phyloP scores from a whole-genome alignment of 176 grass and related monocot genomes.

The Musa schizocarpa region DNA sequence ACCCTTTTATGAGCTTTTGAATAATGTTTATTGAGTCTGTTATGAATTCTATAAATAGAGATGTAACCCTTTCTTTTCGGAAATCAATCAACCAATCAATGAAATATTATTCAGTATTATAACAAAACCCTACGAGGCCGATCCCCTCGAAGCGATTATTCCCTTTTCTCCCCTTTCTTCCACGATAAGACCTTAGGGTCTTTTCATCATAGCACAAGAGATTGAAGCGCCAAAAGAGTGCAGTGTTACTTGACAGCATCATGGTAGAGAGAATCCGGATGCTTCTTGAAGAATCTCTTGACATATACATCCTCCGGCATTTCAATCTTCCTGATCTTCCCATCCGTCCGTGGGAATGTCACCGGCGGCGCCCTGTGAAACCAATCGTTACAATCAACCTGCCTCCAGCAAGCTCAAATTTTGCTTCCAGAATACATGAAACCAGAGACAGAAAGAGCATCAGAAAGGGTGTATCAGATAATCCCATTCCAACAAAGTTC shows the following conservation, averaged over 20 bases:
- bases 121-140: too few relatives aligned
- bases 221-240: not conserved
- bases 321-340: conserved; percentile 46
- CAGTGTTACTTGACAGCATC: conserved; percentile 57
- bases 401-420: not conserved
- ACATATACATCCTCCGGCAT: conserved; percentile 66
- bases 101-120: too few relatives aligned
- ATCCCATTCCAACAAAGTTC: not conserved
- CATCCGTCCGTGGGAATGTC: conserved; percentile 53
- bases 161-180: too few relatives aligned
- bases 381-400: not conserved
- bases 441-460: not conserved
- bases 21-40: too few relatives aligned
- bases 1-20: too few relatives aligned
- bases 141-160: too few relatives aligned
- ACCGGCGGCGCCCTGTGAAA: conserved; percentile 46
- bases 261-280: conserved; percentile 66
- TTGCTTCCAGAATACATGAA: too few relatives aligned
- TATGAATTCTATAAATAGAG: too few relatives aligned
- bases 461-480: not conserved
- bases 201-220: not conserved
- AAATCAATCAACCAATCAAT: too few relatives aligned
- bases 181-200: too few relatives aligned
- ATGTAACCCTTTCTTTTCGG: too few relatives aligned
- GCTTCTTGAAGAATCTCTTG: conserved; percentile 48